A percentile compares a stretch with the other conserved stretches of the same genome.
Conservation (phyloP, 768 basidiomycete species). For the Multifurca ochricompacta region DNA sequence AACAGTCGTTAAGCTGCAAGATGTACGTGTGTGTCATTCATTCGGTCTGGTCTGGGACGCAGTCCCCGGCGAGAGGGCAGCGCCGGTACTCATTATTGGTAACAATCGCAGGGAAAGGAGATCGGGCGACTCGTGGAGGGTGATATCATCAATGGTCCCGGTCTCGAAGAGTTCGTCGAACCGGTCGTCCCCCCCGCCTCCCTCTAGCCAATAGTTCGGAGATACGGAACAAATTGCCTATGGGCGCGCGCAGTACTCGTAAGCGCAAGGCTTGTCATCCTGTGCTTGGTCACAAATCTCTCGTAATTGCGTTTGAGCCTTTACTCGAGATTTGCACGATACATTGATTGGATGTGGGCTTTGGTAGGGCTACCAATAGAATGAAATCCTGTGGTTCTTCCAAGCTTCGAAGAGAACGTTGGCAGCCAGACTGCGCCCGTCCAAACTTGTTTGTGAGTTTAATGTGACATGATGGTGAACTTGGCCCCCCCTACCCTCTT, state of each 20-base stretch:
- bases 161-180: slow-evolving; percentile 9
- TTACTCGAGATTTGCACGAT: not conserved
- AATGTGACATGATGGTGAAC: slow-evolving; percentile 4
- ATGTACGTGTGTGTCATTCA: slow-evolving; percentile 36
- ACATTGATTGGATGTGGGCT: not conserved
- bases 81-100: not conserved
- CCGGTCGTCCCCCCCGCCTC: not conserved
- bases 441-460: slow-evolving; percentile 6
- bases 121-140: slow-evolving; percentile 21
- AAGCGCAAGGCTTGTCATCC: not conserved
- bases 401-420: not conserved
- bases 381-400: not conserved
- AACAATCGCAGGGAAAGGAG: slow-evolving; percentile 12
- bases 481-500: not conserved
- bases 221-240: not conserved
- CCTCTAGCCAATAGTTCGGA: not conserved
- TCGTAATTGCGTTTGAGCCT: not conserved
- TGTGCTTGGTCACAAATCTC: not conserved
- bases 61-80: not conserved
- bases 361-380: not conserved
- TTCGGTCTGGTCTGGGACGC: not conserved
- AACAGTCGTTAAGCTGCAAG: slow-evolving; percentile 52
- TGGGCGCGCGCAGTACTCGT: not conserved
- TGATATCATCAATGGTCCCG: slow-evolving; percentile 15
- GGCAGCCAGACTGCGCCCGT: slow-evolving; percentile 5